These are phyloP conservation scores for Ceratobasidium sp. DNA, from an alignment of 1,284 basidiomycete genomes.

Conservation along the genomic window DNA sequence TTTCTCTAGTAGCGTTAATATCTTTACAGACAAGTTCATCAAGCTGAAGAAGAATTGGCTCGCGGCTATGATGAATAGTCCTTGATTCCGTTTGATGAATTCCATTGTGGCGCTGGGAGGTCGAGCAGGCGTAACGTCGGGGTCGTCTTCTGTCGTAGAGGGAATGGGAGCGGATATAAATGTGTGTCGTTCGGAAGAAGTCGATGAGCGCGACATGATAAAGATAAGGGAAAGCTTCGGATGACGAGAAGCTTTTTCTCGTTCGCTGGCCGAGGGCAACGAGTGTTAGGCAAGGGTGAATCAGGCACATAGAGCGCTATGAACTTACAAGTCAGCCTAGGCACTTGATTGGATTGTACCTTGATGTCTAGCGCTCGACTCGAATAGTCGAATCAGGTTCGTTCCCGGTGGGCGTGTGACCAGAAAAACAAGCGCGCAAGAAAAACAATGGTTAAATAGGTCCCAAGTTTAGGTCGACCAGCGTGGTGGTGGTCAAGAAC, in stretches of 20 bases:
- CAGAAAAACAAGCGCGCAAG: not conserved
- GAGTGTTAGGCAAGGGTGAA: not conserved
- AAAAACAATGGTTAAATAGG: not conserved
- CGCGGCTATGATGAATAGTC: slow-evolving; percentile 33
- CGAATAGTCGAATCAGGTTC: not conserved
- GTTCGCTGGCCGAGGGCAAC: not conserved
- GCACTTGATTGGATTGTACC: not conserved
- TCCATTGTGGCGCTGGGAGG: slow-evolving; percentile 5
- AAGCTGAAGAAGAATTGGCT: slow-evolving; percentile 37
- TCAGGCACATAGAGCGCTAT: not conserved
- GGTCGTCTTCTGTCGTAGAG: not conserved
- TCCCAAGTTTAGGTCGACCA: not conserved
- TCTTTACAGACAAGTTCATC: slow-evolving; percentile 36
- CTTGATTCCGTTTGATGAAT: slow-evolving; percentile 34
- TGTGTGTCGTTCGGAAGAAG: slow-evolving; percentile 1
- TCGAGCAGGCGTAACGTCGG: not conserved
- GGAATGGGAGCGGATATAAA: slow-evolving; percentile 8
- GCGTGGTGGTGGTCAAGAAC: slow-evolving; percentile 5
- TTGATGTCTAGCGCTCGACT: not conserved
- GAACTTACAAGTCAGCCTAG: not conserved
- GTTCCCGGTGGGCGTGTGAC: slow-evolving; percentile 8
- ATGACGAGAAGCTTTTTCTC: not conserved
- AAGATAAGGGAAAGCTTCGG: not conserved
- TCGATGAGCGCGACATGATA: slow-evolving; percentile 7
- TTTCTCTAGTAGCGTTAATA: slow-evolving; percentile 25